phyloP scores from a whole-genome alignment of 306 rosid species.

The Sindora glabra region DNA sequence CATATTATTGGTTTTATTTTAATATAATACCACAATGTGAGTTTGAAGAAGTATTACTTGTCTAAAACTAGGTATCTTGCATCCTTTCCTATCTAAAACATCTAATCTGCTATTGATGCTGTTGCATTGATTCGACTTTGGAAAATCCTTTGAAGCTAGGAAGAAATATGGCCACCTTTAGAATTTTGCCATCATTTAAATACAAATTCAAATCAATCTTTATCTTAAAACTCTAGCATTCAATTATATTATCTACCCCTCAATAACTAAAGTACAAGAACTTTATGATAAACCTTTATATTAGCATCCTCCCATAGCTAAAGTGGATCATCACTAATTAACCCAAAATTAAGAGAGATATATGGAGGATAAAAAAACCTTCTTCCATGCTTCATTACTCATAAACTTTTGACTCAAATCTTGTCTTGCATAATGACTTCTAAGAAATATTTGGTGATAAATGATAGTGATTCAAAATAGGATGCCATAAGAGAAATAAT shows the following conservation, averaged over 20 bases:
- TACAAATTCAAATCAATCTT: no score
- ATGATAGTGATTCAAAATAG: constrained; percentile 6
- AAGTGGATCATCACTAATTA: constrained; percentile 30
- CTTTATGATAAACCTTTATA: constrained; percentile 41
- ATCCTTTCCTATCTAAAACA: constrained; percentile 55
- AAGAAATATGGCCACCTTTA: constrained; percentile 80
- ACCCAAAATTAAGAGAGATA: constrained; percentile 52
- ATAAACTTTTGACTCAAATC: constrained; percentile 50
- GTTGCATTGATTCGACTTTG: constrained; percentile 51
- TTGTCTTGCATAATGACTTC: constrained; percentile 79
- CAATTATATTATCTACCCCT: constrained; percentile 14
- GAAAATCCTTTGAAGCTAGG: constrained; percentile 67
- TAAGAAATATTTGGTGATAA: constrained; percentile 87
- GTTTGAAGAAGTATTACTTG: no score
- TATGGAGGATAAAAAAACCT: constrained; percentile 78
- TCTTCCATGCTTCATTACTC: constrained; percentile 78
- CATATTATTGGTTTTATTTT: no score
- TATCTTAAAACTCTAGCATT: constrained; percentile 21
- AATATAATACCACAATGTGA: no score
- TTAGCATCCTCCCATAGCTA: constrained; percentile 83
- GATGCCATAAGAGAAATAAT: constrained; percentile 10
- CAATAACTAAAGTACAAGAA: constrained; percentile 19
- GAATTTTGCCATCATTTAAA: constrained; percentile 58
- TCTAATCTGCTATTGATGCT: constrained; percentile 49
- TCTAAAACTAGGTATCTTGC: constrained; percentile 6